phyloP scores from a whole-genome alignment of 345 rosid species.

The Murraya paniculata region DNA sequence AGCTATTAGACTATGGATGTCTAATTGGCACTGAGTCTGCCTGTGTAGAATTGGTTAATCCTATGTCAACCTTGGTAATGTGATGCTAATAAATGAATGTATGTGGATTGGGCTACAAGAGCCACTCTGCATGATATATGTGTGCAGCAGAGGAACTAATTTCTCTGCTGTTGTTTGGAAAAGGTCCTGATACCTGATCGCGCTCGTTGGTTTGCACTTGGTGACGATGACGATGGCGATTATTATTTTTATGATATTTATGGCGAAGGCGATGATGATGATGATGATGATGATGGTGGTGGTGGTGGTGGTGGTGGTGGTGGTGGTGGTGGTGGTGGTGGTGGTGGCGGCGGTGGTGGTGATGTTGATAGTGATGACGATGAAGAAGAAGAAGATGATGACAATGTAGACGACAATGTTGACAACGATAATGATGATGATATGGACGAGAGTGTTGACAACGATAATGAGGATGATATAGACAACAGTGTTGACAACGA shows the following conservation, averaged over 20 bases:
- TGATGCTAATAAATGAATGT: constrained; percentile 2
- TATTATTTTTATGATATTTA: constrained; percentile 19
- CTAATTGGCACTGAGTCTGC: neutral
- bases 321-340: neutral
- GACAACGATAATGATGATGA: constrained; percentile 24
- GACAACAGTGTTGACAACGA: constrained; percentile 19
- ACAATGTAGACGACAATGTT: constrained; percentile 7
- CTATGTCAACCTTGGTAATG: neutral
- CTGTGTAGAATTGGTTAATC: neutral
- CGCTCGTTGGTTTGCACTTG: constrained; percentile 29
- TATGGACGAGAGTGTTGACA: neutral
- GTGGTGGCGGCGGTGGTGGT: neutral
- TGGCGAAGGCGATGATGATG: constrained; percentile 13
- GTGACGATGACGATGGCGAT: constrained; percentile 17
- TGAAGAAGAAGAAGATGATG: constrained; percentile 4
- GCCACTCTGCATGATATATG: constrained; percentile 12
- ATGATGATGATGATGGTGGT: neutral
- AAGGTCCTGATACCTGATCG: constrained; percentile 32
- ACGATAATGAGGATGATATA: constrained; percentile 8
- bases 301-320: too few relatives aligned
- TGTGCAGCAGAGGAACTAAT: constrained; percentile 41
- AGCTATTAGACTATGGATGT: neutral
- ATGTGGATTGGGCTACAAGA: neutral
- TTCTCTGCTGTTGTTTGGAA: constrained; percentile 48
- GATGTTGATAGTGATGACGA: neutral